A percentile compares a stretch with the other conserved stretches of the same genome.
These are phyloP conservation scores for Ophiostoma novo-ulmi DNA, from an alignment of 2,329 filamentous ascomycete genomes.

Conservation along the genomic window DNA sequence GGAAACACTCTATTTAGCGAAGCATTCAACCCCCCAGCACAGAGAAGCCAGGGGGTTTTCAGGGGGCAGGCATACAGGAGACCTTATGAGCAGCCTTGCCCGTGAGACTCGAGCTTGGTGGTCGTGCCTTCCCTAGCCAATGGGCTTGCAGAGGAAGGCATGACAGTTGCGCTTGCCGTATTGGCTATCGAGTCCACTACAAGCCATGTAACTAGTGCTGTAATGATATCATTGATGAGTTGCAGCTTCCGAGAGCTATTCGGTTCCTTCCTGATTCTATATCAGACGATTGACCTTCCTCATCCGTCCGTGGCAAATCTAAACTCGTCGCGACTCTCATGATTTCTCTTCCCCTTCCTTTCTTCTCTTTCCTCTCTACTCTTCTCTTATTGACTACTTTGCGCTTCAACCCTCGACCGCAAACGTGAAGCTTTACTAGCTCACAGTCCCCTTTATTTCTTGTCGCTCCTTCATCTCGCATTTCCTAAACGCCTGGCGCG, in stretches of 20 bases:
- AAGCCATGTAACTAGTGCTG: not conserved
- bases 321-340: not conserved
- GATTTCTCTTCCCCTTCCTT: not conserved
- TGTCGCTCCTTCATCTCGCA: not conserved
- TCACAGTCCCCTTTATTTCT: not conserved
- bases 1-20: too few species aligned
- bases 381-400: not conserved
- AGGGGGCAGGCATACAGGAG: too few species aligned
- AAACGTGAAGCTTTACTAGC: not conserved
- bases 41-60: too few species aligned
- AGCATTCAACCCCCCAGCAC: too few species aligned
- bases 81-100: too few species aligned
- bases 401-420: not conserved
- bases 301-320: not conserved
- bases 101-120: conserved; percentile 11
- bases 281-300: conserved; percentile 14
- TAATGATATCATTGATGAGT: conserved; percentile 23
- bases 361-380: not conserved
- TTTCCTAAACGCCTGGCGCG: conserved; percentile 7
- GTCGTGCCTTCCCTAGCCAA: conserved; percentile 16
- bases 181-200: conserved; percentile 12
- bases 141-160: conserved; percentile 17
- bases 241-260: not conserved
- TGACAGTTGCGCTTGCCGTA: conserved; percentile 16
- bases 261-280: conserved; percentile 5